phyloP scores from a whole-genome alignment of 495 filamentous ascomycete genomes.

The Penicillium goetzii region DNA sequence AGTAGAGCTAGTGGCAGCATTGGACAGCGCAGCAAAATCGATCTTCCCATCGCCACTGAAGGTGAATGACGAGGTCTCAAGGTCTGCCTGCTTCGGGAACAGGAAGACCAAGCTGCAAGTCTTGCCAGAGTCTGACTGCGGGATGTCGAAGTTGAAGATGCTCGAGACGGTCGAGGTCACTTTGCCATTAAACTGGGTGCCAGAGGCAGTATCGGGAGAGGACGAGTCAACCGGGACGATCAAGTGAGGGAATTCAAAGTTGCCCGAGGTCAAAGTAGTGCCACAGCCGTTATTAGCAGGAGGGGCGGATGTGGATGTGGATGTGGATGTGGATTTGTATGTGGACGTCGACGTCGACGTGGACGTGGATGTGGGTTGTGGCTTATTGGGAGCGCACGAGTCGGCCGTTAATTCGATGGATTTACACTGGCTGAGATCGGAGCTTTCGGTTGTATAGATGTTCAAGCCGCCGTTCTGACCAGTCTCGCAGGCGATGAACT shows the following conservation, averaged over 20 bases:
- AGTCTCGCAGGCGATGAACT: slow-evolving; percentile 57
- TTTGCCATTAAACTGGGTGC: slow-evolving; percentile 58
- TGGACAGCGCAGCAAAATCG: slow-evolving; percentile 51
- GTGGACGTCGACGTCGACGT: not conserved
- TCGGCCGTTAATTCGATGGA: slow-evolving; percentile 11
- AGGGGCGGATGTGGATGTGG: slow-evolving; percentile 10
- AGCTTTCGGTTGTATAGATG: slow-evolving; percentile 51
- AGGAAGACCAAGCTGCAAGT: slow-evolving; percentile 70
- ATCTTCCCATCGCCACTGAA: slow-evolving; percentile 61
- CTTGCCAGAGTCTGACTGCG: slow-evolving; percentile 53
- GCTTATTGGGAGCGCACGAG: slow-evolving; percentile 14
- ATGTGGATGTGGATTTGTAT: not conserved
- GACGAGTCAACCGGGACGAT: slow-evolving; percentile 66
- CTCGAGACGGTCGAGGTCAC: slow-evolving; percentile 59
- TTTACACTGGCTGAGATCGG: slow-evolving; percentile 48
- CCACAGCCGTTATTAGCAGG: slow-evolving; percentile 44
- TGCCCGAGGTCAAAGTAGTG: slow-evolving; percentile 48
- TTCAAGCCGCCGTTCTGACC: slow-evolving; percentile 52
- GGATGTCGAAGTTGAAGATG: slow-evolving; percentile 73
- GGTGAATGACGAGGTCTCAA: slow-evolving; percentile 58
- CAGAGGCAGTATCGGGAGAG: slow-evolving; percentile 52
- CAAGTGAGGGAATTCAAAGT: slow-evolving; percentile 65
- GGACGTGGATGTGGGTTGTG: slow-evolving; percentile 8
- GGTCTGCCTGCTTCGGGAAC: slow-evolving; percentile 56
- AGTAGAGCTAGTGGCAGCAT: slow-evolving; percentile 44